Evolutionary conservation across 2,329 filamentous ascomycete species (phyloP).

Genomic region (Diaporthe citriasiana): DNA sequence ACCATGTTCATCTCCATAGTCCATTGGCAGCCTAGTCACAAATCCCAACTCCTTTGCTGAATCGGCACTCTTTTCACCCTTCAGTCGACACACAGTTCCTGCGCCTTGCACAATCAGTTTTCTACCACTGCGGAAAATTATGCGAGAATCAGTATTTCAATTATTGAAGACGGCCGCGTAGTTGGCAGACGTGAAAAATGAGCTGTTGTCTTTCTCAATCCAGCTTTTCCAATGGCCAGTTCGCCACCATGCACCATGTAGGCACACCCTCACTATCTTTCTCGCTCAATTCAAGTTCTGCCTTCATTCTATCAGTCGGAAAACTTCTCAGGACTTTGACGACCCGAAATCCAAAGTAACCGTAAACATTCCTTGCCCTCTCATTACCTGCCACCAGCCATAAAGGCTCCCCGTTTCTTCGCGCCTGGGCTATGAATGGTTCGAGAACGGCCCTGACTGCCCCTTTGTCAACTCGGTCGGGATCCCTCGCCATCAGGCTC

Average conservation of each 20-base stretch:
- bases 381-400: slow-evolving; percentile 29
- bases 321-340: slow-evolving; percentile 20
- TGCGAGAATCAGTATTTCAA: neutral
- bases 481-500: slow-evolving; percentile 34
- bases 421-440: slow-evolving; percentile 9
- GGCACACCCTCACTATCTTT: neutral
- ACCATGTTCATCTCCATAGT: neutral
- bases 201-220: neutral
- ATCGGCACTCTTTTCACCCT: neutral
- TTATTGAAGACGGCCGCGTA: neutral
- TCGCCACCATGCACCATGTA: slow-evolving; percentile 34
- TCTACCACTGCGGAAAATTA: neutral
- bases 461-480: slow-evolving; percentile 16
- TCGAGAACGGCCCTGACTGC: slow-evolving; percentile 30
- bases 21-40: neutral
- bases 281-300: neutral
- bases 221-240: slow-evolving; percentile 10
- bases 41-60: neutral
- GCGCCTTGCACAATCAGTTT: neutral
- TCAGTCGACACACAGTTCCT: neutral
- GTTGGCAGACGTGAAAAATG: too few relatives aligned
- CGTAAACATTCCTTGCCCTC: slow-evolving; percentile 27
- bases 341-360: slow-evolving; percentile 27
- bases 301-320: neutral
- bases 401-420: neutral